These are phyloP conservation scores for Petunia axillaris DNA, from an alignment of 257 asterid species.

Conservation along the genomic window DNA sequence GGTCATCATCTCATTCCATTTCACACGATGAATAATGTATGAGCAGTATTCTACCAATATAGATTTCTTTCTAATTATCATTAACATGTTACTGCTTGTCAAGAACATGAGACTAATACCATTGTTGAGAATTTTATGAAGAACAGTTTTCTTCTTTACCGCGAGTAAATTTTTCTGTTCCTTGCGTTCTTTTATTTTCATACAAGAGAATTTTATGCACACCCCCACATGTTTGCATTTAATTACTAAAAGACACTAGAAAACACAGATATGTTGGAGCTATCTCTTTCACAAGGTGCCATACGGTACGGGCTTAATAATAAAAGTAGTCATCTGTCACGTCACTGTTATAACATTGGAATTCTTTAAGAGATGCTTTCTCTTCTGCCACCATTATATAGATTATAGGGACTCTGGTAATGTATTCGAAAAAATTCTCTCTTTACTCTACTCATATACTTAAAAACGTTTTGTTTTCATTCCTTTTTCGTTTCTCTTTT, in stretches of 20 bases:
- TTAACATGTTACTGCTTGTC: no score
- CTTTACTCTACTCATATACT: not conserved
- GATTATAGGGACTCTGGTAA: no score
- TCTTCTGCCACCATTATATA: no score
- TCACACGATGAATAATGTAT: no score
- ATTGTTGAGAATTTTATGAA: not conserved
- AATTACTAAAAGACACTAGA: conserved; percentile 21
- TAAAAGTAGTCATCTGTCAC: not conserved
- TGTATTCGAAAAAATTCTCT: not conserved
- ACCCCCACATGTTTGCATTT: not conserved
- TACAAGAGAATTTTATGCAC: not conserved
- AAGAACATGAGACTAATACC: no score
- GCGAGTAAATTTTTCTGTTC: no score
- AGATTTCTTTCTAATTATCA: no score
- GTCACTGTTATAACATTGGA: conserved; percentile 1
- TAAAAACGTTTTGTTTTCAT: not conserved
- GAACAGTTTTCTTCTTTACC: no score
- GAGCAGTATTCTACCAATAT: no score
- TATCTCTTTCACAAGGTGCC: conserved; percentile 12
- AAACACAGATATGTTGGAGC: conserved; percentile 26
- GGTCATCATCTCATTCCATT: no score
- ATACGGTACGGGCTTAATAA: not conserved
- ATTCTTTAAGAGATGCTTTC: no score
- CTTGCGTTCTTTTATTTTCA: no score
- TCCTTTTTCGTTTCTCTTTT: not conserved